Evolutionary conservation across 2,329 filamentous ascomycete genomes (phyloP).

Genomic region (Fusarium burgessii): DNA sequence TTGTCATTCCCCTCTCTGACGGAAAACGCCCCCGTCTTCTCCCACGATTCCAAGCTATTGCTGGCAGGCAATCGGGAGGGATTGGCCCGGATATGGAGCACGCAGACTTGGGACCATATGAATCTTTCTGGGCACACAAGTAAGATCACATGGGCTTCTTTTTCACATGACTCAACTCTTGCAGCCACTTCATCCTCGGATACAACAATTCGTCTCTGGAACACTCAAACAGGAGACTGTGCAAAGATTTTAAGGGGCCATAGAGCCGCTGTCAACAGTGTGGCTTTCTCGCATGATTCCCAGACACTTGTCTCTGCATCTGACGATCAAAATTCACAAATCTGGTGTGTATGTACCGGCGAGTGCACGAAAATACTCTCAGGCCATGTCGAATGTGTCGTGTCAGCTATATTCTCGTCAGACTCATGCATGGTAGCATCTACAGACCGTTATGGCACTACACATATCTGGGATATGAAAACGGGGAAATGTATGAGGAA

Average conservation of each 20-base stretch:
- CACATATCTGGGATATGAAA: not conserved
- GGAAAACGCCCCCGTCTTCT: not conserved
- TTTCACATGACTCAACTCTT: not conserved
- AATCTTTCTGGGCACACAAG: accelerated
- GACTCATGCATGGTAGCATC: not conserved
- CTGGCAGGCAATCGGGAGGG: accelerated
- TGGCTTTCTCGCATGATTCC: not conserved
- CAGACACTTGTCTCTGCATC: not conserved
- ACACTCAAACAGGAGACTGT: accelerated
- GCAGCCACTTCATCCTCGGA: not conserved
- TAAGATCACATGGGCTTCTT: not conserved
- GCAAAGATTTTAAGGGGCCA: not conserved
- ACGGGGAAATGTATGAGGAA: not conserved
- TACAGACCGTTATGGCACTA: accelerated
- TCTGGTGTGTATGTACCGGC: not conserved
- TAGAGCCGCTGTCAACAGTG: not conserved
- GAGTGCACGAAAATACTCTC: not conserved
- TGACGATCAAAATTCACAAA: accelerated
- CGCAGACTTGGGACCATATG: not conserved
- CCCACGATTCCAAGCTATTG: accelerated
- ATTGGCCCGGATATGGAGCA: not conserved
- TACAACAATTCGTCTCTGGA: not conserved
- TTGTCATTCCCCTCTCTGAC: accelerated
- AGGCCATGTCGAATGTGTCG: not conserved
- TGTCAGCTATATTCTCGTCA: accelerated